These are phyloP conservation scores for Ilyonectria mors-panacis DNA, from an alignment of 2,329 filamentous ascomycete species.

Conservation along the genomic window DNA sequence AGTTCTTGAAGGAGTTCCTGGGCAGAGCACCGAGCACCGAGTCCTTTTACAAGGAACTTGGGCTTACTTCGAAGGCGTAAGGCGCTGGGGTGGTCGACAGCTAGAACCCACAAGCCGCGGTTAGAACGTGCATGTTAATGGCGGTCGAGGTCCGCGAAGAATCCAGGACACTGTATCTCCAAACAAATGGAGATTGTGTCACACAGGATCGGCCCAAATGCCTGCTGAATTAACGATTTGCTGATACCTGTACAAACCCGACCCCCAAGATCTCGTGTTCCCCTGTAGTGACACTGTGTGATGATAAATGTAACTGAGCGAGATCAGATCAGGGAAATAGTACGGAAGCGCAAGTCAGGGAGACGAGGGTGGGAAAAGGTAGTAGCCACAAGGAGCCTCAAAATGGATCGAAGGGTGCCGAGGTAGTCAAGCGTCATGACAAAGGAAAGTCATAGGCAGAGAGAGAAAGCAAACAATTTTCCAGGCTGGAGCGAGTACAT, in stretches of 20 bases:
- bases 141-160: not conserved
- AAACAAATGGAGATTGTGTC: slow-evolving; percentile 1
- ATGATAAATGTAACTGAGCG: not conserved
- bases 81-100: not conserved
- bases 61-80: slow-evolving; percentile 53
- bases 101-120: slow-evolving; percentile 19
- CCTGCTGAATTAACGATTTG: not conserved
- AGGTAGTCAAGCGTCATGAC: not conserved
- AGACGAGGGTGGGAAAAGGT: not conserved
- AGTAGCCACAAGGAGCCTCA: not conserved
- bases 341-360: not conserved
- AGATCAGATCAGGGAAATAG: not conserved
- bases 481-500: not conserved
- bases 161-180: not conserved
- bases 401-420: not conserved
- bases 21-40: slow-evolving; percentile 83
- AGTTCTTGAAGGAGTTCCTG: slow-evolving; percentile 82
- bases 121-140: not conserved
- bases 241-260: slow-evolving; percentile 8
- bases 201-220: slow-evolving; percentile 6
- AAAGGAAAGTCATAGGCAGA: not conserved
- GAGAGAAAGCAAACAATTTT: not conserved
- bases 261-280: slow-evolving; percentile 10
- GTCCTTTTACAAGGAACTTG: slow-evolving; percentile 85
- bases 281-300: not conserved